phyloP scores from a whole-genome alignment of 1,139 yeast species.

The Kodamaea arcana region DNA sequence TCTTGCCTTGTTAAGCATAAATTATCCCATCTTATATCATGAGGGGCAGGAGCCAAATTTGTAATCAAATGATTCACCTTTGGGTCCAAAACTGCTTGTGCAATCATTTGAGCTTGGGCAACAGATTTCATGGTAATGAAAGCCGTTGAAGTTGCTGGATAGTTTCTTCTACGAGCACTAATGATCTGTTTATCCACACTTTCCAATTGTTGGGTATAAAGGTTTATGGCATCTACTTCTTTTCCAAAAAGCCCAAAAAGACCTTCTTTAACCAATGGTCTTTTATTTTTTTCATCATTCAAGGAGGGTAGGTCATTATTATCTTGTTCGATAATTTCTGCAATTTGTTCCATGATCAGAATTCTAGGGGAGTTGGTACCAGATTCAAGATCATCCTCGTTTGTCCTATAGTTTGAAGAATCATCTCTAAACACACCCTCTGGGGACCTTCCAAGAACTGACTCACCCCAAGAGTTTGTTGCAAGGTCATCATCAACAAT shows the following conservation, averaged over 20 bases:
- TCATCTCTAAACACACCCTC: no score
- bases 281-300: constrained; percentile 9
- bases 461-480: no score
- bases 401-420: background rate
- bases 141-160: constrained; percentile 61
- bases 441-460: no score
- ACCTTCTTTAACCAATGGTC: constrained; percentile 55
- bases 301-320: constrained; percentile 7
- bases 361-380: constrained; percentile 6
- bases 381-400: background rate
- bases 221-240: constrained; percentile 61
- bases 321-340: constrained; percentile 20
- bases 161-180: constrained; percentile 55
- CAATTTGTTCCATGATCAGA: constrained; percentile 19
- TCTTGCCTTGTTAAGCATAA: constrained; percentile 56
- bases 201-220: constrained; percentile 53
- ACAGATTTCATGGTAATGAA: constrained; percentile 83
- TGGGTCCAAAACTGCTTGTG: constrained; percentile 84
- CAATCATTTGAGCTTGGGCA: constrained; percentile 84
- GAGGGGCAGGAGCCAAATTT: constrained; percentile 81
- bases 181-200: constrained; percentile 55
- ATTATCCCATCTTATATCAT: constrained; percentile 80
- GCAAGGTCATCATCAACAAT: no score
- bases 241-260: constrained; percentile 52
- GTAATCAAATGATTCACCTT: constrained; percentile 69